These are phyloP conservation scores for Podospora tetraspora DNA, from an alignment of 495 filamentous ascomycete species.

Conservation along the genomic window DNA sequence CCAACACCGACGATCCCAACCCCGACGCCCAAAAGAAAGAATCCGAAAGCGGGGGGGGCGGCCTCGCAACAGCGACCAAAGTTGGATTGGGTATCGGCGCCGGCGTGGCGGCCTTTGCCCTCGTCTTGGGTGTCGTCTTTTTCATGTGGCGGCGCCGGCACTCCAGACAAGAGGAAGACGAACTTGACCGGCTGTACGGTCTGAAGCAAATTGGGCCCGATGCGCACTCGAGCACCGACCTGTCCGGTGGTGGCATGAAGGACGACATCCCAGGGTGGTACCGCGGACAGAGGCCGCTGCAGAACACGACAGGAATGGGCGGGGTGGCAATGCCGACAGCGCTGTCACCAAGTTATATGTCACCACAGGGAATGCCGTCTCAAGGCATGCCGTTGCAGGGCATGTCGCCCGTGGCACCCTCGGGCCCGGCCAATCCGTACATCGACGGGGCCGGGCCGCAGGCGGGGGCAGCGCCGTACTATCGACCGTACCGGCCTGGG, in stretches of 20 bases:
- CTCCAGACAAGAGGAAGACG: slow-evolving; percentile 22
- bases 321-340: slow-evolving; percentile 10
- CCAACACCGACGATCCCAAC: background rate
- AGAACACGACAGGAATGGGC: background rate
- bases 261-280: slow-evolving; percentile 31
- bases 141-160: slow-evolving; percentile 24
- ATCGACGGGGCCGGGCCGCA: slow-evolving; percentile 7
- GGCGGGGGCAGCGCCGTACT: slow-evolving; percentile 18
- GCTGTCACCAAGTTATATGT: background rate
- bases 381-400: background rate
- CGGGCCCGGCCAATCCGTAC: slow-evolving; percentile 4
- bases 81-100: slow-evolving; percentile 24
- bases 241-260: slow-evolving; percentile 3
- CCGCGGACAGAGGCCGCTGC: slow-evolving; percentile 21
- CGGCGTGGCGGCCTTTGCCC: slow-evolving; percentile 15
- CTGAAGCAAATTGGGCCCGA: slow-evolving; percentile 14
- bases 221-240: slow-evolving; percentile 10
- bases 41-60: background rate
- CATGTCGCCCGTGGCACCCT: background rate
- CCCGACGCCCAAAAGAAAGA: slow-evolving; percentile 1
- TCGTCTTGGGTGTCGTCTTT: slow-evolving; percentile 16
- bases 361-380: background rate
- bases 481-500: slow-evolving; percentile 20
- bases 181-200: slow-evolving; percentile 29
- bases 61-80: slow-evolving; percentile 16